These are phyloP conservation scores for Phytophthora vignae DNA, from an alignment of 352 stramenopile species.

Conservation along the genomic window DNA sequence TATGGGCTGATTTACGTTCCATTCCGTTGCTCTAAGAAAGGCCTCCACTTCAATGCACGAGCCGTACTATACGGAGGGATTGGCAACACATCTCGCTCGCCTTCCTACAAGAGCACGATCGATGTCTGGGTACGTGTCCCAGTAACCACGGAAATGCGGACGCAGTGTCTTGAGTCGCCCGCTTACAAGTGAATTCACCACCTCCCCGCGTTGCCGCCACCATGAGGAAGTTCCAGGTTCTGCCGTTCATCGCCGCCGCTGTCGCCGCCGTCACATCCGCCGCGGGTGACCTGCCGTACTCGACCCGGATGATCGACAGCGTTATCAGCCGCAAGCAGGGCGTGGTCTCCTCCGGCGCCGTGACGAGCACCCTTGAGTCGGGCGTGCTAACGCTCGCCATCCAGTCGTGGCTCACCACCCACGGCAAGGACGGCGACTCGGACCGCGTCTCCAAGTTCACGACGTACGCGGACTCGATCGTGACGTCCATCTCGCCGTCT, in stretches of 20 bases:
- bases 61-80: neutral
- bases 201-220: neutral
- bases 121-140: neutral
- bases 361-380: slow-evolving; percentile 38
- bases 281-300: slow-evolving; percentile 24
- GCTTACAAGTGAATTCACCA: neutral
- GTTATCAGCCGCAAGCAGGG: slow-evolving; percentile 41
- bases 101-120: slow-evolving; percentile 31
- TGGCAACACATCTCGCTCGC: slow-evolving; percentile 31
- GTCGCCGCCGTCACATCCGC: slow-evolving; percentile 13
- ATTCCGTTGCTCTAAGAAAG: no score
- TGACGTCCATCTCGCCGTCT: slow-evolving; percentile 28
- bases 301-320: slow-evolving; percentile 40
- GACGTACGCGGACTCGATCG: slow-evolving; percentile 30
- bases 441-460: slow-evolving; percentile 30
- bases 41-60: no score
- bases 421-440: slow-evolving; percentile 19
- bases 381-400: slow-evolving; percentile 37
- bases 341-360: slow-evolving; percentile 35
- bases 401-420: slow-evolving; percentile 34
- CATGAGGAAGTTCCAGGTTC: slow-evolving; percentile 27
- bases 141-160: neutral
- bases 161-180: slow-evolving; percentile 3
- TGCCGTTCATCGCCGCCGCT: slow-evolving; percentile 20
- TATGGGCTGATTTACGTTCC: no score